phyloP scores from a whole-genome alignment of 192 early-diverging fungal species.

The Gamsiella multidivaricata region DNA sequence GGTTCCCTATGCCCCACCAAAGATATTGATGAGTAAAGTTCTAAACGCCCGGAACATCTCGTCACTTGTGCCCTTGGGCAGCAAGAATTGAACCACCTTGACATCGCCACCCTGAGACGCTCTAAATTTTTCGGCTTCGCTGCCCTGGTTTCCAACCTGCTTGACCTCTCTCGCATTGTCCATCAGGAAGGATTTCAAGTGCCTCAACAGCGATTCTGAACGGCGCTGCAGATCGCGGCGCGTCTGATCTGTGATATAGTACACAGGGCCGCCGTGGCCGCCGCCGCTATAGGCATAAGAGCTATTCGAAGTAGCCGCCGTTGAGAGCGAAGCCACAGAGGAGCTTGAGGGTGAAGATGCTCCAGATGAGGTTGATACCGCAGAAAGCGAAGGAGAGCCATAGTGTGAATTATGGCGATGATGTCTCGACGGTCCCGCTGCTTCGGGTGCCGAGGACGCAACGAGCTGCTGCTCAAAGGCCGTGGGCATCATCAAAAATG shows the following conservation, averaged over 20 bases:
- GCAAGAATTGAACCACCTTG: slow-evolving; percentile 61
- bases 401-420: slow-evolving; percentile 10
- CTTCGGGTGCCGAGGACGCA: not conserved
- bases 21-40: slow-evolving; percentile 55
- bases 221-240: slow-evolving; percentile 59
- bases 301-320: slow-evolving; percentile 14
- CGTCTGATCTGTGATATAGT: slow-evolving; percentile 29
- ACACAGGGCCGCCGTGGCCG: not conserved
- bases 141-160: slow-evolving; percentile 55
- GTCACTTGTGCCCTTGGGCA: slow-evolving; percentile 58
- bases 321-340: slow-evolving; percentile 15
- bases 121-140: slow-evolving; percentile 54
- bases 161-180: slow-evolving; percentile 63
- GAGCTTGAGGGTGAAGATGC: slow-evolving; percentile 18
- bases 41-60: slow-evolving; percentile 62
- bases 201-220: slow-evolving; percentile 60
- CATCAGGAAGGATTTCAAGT: slow-evolving; percentile 66
- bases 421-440: slow-evolving; percentile 16
- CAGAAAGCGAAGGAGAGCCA: slow-evolving; percentile 16
- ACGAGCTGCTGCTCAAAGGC: slow-evolving; percentile 36
- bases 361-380: not conserved
- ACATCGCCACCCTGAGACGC: slow-evolving; percentile 55
- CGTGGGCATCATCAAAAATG: slow-evolving; percentile 71
- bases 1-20: slow-evolving; percentile 60
- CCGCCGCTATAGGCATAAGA: not conserved